Base-by-base conservation (phyloP, 495 filamentous ascomycete species). In the Sordaria brevicollis region DNA sequence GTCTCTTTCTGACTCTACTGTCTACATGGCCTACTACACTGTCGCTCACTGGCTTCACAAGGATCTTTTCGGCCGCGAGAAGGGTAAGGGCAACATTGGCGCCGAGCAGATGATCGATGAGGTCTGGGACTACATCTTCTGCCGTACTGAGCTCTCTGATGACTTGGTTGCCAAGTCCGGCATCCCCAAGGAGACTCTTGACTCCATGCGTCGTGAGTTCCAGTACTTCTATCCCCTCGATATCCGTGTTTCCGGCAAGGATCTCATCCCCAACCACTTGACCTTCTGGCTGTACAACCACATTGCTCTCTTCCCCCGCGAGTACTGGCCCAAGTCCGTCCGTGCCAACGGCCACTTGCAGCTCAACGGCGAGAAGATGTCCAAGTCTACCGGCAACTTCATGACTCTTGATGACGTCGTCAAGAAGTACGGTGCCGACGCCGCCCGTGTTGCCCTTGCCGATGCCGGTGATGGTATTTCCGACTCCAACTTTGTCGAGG, bases 21-120 rank as follows among this genome's bases (percentile, higher is more conserved):
- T 98, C 76, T 99, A 99, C 82, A 94, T 93, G 91, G 89, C 93
- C 17, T 99, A 98, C 83, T 99, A 99, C 82, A 97, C 95, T 8
- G 88, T 99, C 72, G 89, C 92, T 11, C 94, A 97, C 79, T 86
- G 90, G 73, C 87, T 99, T 29, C 93, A 96, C 81, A 87, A 82
- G 65, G 84, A 85, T 74, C 87, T 93, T 34, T 97, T 91, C 72
- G 94, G 94, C 19, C 88, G 88, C 70, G 83, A 88, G 67, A 83
- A 85, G 67, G 94, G 94, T 67, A 77, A 85, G 35, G 80, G 80
- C 29, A 82, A 88, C 69, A 83, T 97, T 71, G 89, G 84, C 38
- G 83, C 94, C 2, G 90, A 93, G 13, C 92, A 98, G 80, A 95
- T 99, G 93, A 92, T 84, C 39, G 94, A 97, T 74, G 94, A 96